Conservation (phyloP, 129 eudicot species). For the Gnaphalium uliginosum region DNA sequence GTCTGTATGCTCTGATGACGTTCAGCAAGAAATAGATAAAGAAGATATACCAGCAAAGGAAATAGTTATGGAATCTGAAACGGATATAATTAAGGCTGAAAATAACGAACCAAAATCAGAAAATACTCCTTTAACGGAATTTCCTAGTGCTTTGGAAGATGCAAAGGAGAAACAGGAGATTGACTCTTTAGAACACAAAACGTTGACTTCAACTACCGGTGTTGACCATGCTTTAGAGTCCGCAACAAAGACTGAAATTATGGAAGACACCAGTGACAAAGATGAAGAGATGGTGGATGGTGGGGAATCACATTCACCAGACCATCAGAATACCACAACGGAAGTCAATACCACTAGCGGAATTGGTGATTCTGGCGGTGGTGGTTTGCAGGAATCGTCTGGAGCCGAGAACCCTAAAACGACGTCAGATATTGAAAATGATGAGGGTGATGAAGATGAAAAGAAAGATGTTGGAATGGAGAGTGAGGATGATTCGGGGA, state of each 20-base stretch:
- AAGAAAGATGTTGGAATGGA: constrained; percentile 30
- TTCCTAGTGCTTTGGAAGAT: constrained; percentile 31
- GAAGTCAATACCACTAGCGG: constrained; percentile 11
- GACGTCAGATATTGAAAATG: constrained; percentile 37
- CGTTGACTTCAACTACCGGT: constrained; percentile 35
- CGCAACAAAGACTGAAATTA: constrained; percentile 24
- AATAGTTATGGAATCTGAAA: constrained; percentile 17
- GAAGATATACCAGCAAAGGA: constrained; percentile 29
- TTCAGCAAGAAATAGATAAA: neutral
- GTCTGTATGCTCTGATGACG: neutral
- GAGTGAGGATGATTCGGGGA: constrained; percentile 40
- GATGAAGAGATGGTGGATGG: constrained; percentile 43
- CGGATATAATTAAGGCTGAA: constrained; percentile 26
- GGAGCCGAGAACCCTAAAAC: constrained; percentile 34
- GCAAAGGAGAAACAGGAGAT: constrained; percentile 39
- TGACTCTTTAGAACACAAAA: constrained; percentile 18
- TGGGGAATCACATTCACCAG: constrained; percentile 21
- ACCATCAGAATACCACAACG: constrained; percentile 23
- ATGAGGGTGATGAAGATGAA: constrained; percentile 27
- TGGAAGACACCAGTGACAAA: constrained; percentile 28
- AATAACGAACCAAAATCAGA: constrained; percentile 15
- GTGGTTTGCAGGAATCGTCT: constrained; percentile 25
- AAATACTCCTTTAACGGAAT: constrained; percentile 18
- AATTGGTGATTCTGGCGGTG: constrained; percentile 14
- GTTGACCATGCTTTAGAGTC: constrained; percentile 32